phyloP scores from a whole-genome alignment of 768 basidiomycete genomes.

The Rhodocollybia butyracea region DNA sequence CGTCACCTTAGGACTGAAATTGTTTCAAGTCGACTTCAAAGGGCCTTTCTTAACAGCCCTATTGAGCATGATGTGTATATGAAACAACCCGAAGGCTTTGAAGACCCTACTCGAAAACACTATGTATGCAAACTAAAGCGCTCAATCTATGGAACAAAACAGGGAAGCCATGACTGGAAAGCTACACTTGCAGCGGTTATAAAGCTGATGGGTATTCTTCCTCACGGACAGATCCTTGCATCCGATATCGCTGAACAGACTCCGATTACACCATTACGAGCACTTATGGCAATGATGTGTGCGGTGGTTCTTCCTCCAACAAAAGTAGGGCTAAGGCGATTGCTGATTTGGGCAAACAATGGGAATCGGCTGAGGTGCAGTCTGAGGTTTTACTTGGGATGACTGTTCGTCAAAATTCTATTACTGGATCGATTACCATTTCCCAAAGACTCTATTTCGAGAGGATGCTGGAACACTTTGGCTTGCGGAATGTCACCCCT shows the following conservation, averaged over 20 bases:
- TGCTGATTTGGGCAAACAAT: not conserved
- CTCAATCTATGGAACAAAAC: not conserved
- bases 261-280: not conserved
- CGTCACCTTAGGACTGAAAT: no score
- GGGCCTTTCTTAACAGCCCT: no score
- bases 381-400: not conserved
- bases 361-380: not conserved
- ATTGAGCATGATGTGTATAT: no score
- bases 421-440: not conserved
- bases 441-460: not conserved
- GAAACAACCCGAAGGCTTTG: no score
- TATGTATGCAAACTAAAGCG: no score
- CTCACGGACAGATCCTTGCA: not conserved
- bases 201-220: not conserved
- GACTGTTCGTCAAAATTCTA: no score
- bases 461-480: not conserved
- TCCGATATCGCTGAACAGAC: not conserved
- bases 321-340: not conserved
- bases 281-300: not conserved
- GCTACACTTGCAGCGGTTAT: not conserved
- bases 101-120: no score
- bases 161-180: not conserved
- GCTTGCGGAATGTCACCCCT: not conserved
- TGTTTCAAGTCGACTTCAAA: no score
- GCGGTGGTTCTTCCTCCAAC: not conserved